These are phyloP conservation scores for Ophiocordyceps australis DNA, from an alignment of 2,329 filamentous ascomycete species.

Conservation along the genomic window DNA sequence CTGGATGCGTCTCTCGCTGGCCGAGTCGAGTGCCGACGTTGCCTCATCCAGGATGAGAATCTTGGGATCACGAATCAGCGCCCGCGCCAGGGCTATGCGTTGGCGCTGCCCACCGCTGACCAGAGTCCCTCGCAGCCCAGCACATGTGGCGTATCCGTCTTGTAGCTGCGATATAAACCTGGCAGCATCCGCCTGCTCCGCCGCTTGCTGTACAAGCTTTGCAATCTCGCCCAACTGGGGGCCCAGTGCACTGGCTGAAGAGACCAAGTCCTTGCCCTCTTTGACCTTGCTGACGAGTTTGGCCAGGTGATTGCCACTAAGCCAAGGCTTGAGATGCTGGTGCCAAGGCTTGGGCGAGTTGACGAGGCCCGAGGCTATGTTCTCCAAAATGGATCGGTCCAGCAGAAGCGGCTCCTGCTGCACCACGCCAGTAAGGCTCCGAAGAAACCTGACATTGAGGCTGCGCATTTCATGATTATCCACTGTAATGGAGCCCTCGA, in stretches of 20 bases:
- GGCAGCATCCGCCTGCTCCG: constrained; percentile 38
- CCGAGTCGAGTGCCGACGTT: constrained; percentile 40
- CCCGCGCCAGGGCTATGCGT: constrained; percentile 37
- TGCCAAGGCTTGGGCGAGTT: constrained; percentile 22
- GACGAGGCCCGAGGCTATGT: constrained; percentile 29
- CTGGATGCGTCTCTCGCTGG: constrained; percentile 36
- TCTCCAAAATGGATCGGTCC: constrained; percentile 27
- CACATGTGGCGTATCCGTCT: constrained; percentile 31
- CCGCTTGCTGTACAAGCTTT: constrained; percentile 26
- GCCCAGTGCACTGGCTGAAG: no score
- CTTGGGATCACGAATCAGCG: constrained; percentile 34
- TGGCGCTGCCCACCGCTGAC: constrained; percentile 44
- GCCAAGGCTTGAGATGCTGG: constrained; percentile 16
- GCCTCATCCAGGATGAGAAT: constrained; percentile 45
- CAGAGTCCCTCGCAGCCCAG: constrained; percentile 33
- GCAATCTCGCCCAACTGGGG: neutral
- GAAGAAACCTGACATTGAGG: constrained; percentile 24
- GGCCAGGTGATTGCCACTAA: neutral
- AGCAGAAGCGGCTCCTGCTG: constrained; percentile 26
- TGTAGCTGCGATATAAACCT: constrained; percentile 35
- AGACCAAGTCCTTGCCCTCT: no score
- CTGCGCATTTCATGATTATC: constrained; percentile 27
- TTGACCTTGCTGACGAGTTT: constrained; percentile 24
- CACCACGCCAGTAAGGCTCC: constrained; percentile 23
- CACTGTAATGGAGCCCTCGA: constrained; percentile 24